Percentiles rank a stretch among this genome's conserved stretches.
Conservation (phyloP, 306 rosid genomes). For the Herpetospermum pedunculosum region DNA sequence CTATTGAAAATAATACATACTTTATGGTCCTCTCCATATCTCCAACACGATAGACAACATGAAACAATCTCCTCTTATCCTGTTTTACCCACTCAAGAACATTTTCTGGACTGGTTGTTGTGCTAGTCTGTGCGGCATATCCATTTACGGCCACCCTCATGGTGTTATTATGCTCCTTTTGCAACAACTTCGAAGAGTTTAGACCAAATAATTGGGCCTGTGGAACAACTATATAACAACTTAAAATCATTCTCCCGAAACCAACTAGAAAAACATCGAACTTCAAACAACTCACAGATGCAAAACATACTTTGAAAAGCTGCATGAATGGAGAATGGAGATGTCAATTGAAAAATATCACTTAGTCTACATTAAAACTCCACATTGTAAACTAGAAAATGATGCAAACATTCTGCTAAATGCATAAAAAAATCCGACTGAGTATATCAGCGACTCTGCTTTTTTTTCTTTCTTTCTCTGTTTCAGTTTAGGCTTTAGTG, state of each 20-base stretch:
- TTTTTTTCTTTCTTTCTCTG: background rate
- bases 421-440: background rate
- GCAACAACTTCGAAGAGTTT: conserved; percentile 34
- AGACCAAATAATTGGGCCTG: conserved; percentile 32
- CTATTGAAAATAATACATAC: conserved; percentile 25
- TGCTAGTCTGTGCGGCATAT: conserved; percentile 36
- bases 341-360: background rate
- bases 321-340: background rate
- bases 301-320: background rate
- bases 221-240: conserved; percentile 38
- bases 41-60: conserved; percentile 81
- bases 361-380: background rate
- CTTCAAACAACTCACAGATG: background rate
- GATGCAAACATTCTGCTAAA: background rate
- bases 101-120: conserved; percentile 49
- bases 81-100: conserved; percentile 65
- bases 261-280: too few species aligned
- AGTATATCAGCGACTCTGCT: background rate
- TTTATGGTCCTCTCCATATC: conserved; percentile 81
- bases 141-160: conserved; percentile 29
- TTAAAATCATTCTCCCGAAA: conserved; percentile 12
- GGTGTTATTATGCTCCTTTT: conserved; percentile 27
- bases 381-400: background rate
- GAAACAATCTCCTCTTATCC: conserved; percentile 66
- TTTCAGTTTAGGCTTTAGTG: background rate